Conservation (phyloP, 257 asterid species). For the Knoxia roxburghii region DNA sequence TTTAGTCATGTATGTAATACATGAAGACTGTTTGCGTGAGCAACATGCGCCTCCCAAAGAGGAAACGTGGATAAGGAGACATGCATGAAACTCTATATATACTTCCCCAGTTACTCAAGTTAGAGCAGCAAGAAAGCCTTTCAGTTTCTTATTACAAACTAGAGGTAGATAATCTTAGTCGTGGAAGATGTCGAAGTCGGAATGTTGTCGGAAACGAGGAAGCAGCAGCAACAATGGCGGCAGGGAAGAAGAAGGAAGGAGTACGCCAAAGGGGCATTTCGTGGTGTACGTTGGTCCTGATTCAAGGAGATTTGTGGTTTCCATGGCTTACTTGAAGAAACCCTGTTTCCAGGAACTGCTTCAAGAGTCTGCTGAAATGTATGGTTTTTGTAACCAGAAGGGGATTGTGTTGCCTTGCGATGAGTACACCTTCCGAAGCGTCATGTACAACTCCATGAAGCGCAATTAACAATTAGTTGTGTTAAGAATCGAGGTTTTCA, state of each 20-base stretch:
- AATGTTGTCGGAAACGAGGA: background rate
- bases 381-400: constrained; percentile 38
- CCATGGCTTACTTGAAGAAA: constrained; percentile 47
- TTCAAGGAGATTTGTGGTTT: constrained; percentile 40
- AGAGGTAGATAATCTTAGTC: background rate
- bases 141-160: no score
- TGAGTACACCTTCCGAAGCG: constrained; percentile 33
- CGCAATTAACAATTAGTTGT: background rate
- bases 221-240: no score
- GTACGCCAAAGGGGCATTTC: constrained; percentile 56
- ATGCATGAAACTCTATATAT: no score
- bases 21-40: no score
- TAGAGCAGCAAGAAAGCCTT: no score
- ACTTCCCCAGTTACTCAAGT: no score
- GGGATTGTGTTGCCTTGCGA: constrained; percentile 57
- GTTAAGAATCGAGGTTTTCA: fast-evolving
- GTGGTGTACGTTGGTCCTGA: constrained; percentile 60
- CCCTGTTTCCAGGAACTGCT: constrained; percentile 40
- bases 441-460: constrained; percentile 6
- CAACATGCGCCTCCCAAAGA: no score
- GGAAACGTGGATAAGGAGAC: no score
- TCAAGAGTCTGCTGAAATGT: constrained; percentile 51
- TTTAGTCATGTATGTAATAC: no score
- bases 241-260: background rate
- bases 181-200: constrained; percentile 16